Evolutionary conservation across 371 early-diverging fungal species (phyloP), one percentile per base, ranked within the genome.

Genomic region (Lichtheimia ornata): DNA sequence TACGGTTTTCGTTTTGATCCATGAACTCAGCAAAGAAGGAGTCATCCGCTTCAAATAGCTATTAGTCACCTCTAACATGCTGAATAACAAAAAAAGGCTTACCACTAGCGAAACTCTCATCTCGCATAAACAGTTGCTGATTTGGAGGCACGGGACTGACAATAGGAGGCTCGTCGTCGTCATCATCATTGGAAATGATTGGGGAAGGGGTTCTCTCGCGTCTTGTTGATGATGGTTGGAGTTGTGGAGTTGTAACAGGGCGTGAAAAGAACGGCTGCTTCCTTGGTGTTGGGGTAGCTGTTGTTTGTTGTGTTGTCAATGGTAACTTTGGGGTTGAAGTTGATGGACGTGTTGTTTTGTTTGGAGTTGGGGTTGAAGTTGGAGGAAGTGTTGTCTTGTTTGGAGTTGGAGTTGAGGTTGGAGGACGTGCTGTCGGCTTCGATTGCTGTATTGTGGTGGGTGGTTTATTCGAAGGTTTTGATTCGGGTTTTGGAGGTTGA

Each of bases 121-220:
- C 43, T n/a, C 45, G 42, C 6, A 44, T 41, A 27, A 56, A 44
- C 2, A 42, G n/a, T 15, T 25, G 43, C 17, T 56, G 27, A 20
- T 56, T 56, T 25, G 57, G 57, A 18, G 57, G 57, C 27, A 25
- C 15, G 4, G 43, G 22, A 24, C 57, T 56, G 13, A 56, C 57
- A 24, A 45, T 25, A 2, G 25, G 45, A 18, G 14, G 17, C 3
- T 56, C 57, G 14, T 44, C 25, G 7, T 56, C 41, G 20, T 55
- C 30, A 11, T 55, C 30, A 9, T 40, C 20, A 30, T 55, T n/a
- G n/a, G 28, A 15, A 18, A 22, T 14, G 13, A 30, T 55, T n/a
- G 52, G 42, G 20, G 56, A 15, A 25, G 57, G 17, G 14, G 57
- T 24, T 5, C 25, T 44, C 17, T 28, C 22, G 3, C 12, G 42